Conservation (phyloP, 805 yeast genomes). For the Starmera caribaea region DNA sequence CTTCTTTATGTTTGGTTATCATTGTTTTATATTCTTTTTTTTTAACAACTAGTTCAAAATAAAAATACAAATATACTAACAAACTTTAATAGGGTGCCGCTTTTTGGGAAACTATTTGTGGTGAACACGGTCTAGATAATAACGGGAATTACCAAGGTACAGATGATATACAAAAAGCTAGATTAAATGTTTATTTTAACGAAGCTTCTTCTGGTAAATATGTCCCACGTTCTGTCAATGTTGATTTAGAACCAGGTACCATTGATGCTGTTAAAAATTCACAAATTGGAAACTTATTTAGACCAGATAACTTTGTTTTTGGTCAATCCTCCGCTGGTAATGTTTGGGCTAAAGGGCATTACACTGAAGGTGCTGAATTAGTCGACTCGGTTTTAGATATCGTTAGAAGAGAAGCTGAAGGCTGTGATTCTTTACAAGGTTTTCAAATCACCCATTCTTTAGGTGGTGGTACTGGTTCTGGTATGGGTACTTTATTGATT, state of each 20-base stretch:
- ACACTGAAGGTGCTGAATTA: conserved; percentile 93
- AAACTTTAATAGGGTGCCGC: conserved; percentile 59
- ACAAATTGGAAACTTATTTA: conserved; percentile 81
- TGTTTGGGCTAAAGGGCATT: conserved; percentile 98
- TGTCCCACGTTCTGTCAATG: conserved; percentile 96
- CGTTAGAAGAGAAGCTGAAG: conserved; percentile 91
- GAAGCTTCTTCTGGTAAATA: conserved; percentile 95
- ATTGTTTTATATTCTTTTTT: too few species aligned
- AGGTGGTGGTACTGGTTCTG: conserved; percentile 99
- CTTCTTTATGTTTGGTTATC: too few species aligned
- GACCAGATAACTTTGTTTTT: conserved; percentile 93
- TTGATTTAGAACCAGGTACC: conserved; percentile 96
- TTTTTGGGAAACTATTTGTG: conserved; percentile 87
- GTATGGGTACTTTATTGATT: conserved; percentile 87
- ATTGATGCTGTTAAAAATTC: conserved; percentile 96
- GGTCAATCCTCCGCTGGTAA: conserved; percentile 99
- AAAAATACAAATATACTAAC: conserved; percentile 3
- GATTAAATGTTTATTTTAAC: conserved; percentile 88
- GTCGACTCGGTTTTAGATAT: conserved; percentile 92
- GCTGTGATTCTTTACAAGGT: conserved; percentile 96
- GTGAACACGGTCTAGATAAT: conserved; percentile 74
- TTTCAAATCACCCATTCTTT: conserved; percentile 93
- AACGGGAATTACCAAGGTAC: conserved; percentile 64
- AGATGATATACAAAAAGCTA: conserved; percentile 63
- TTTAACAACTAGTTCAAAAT: too few species aligned